These are phyloP conservation scores for Plasmopara muralis DNA, from an alignment of 352 stramenopile species.

Conservation along the genomic window DNA sequence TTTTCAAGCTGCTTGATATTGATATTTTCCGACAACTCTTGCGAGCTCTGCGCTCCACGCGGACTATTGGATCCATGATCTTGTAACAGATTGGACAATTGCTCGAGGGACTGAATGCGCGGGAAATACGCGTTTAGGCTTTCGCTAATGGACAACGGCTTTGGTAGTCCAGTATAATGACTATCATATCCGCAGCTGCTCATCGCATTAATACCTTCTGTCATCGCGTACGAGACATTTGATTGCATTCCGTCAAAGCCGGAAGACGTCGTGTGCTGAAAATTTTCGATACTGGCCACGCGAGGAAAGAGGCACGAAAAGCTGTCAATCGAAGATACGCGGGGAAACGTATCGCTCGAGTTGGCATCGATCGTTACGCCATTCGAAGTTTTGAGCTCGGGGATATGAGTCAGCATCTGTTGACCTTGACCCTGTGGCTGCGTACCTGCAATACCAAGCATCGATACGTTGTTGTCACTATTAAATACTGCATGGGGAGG, in stretches of 20 bases:
- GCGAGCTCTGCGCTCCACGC: conserved; percentile 14
- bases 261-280: conserved; percentile 33
- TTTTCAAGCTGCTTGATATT: conserved; percentile 8
- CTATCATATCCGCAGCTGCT: conserved; percentile 22
- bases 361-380: conserved; percentile 19
- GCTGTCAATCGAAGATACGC: conserved; percentile 80
- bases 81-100: conserved; percentile 62
- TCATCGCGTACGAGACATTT: conserved; percentile 19
- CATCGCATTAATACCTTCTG: conserved; percentile 20
- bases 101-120: conserved; percentile 71
- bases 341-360: conserved; percentile 36
- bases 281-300: conserved; percentile 79
- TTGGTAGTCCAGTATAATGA: conserved; percentile 31
- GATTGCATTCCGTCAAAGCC: conserved; percentile 27
- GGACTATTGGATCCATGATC: conserved; percentile 56
- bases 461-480: conserved; percentile 30
- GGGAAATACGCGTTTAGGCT: conserved; percentile 66
- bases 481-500: conserved; percentile 33
- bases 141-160: conserved; percentile 57
- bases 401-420: conserved; percentile 9
- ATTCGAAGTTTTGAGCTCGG: conserved; percentile 18
- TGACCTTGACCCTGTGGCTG: conserved; percentile 20
- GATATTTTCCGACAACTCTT: conserved; percentile 14
- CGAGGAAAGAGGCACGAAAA: conserved; percentile 79
- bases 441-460: conserved; percentile 32